phyloP scores from a whole-genome alignment of 1,284 basidiomycete species.

The Apiotrichum laibachii region DNA sequence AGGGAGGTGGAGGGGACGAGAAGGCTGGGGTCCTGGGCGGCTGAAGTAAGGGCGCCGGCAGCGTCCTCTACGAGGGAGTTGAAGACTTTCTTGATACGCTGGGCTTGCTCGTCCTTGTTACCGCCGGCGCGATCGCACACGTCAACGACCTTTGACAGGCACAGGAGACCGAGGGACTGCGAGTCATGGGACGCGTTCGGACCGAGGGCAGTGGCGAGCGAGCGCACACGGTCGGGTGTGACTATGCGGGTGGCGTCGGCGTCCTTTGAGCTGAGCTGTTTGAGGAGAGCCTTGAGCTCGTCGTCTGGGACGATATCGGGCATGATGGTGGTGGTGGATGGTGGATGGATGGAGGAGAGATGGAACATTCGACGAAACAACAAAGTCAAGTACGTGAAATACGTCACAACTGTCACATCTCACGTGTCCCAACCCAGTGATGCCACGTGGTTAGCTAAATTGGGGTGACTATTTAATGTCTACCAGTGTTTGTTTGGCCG shows the following conservation, averaged over 20 bases:
- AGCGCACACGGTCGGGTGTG: constrained; percentile 1
- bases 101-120: constrained; percentile 2
- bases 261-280: constrained; percentile 2
- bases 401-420: too few species aligned
- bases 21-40: constrained; percentile 5
- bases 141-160: constrained; percentile 14
- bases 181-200: constrained; percentile 1
- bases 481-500: too few species aligned
- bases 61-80: constrained; percentile 17
- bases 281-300: constrained; percentile 16
- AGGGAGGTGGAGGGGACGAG: constrained; percentile 24
- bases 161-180: constrained; percentile 13
- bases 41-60: neutral
- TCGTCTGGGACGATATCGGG: constrained; percentile 1
- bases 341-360: neutral
- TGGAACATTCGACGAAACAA: too few species aligned
- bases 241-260: neutral
- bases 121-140: constrained; percentile 3
- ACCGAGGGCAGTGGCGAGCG: constrained; percentile 1
- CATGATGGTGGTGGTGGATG: neutral
- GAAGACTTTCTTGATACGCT: constrained; percentile 11
- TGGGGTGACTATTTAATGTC: too few species aligned
- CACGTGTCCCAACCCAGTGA: too few species aligned
- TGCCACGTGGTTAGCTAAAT: too few species aligned
- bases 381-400: neutral